A percentile compares a stretch with the other conserved stretches of the same genome.
phyloP scores from a whole-genome alignment of 495 filamentous ascomycete genomes.

The Hypoxylon trugodes region DNA sequence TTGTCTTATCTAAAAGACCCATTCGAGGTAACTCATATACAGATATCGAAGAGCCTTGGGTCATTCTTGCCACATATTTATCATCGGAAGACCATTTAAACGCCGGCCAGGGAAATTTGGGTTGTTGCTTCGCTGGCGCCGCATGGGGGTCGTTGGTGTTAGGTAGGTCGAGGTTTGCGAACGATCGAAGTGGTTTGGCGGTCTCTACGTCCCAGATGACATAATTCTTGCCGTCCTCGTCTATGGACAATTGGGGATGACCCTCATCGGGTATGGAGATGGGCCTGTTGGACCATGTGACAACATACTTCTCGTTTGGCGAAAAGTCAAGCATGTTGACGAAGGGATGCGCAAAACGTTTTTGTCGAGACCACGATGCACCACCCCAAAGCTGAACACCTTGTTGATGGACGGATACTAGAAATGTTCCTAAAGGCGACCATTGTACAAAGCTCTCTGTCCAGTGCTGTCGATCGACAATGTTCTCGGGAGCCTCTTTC shows the following conservation, averaged over 20 bases:
- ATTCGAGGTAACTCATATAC: constrained; percentile 94
- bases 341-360: constrained; percentile 91
- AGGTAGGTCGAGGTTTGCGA: constrained; percentile 83
- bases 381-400: constrained; percentile 98
- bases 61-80: constrained; percentile 94
- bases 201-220: constrained; percentile 98
- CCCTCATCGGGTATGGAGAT: constrained; percentile 88
- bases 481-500: constrained; percentile 83
- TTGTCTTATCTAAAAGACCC: constrained; percentile 86
- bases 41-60: constrained; percentile 85
- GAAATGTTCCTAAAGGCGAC: constrained; percentile 92
- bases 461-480: constrained; percentile 92
- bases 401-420: constrained; percentile 92
- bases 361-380: constrained; percentile 84
- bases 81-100: constrained; percentile 99
- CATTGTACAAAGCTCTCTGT: constrained; percentile 97
- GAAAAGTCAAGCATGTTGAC: constrained; percentile 97
- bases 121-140: constrained; percentile 66
- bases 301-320: constrained; percentile 89
- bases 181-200: constrained; percentile 87
- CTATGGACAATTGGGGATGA: constrained; percentile 78
- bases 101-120: constrained; percentile 96
- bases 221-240: constrained; percentile 99
- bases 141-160: constrained; percentile 58
- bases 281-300: constrained; percentile 93